Conservation (phyloP, 495 filamentous ascomycete species). For the Podospora pseudopauciseta region DNA sequence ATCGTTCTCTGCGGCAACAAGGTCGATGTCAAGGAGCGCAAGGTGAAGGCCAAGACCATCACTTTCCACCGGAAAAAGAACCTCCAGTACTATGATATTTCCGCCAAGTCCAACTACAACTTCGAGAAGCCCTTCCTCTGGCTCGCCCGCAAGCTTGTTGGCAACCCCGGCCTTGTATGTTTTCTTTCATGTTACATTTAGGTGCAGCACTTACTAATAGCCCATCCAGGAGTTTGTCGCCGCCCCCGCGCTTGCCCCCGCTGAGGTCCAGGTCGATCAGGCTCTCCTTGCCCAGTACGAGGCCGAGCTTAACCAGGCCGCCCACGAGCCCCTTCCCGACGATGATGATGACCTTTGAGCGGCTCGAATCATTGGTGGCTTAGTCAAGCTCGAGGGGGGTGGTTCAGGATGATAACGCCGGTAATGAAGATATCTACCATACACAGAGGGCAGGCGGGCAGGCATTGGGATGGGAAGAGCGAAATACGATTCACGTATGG, state of each 20-base stretch:
- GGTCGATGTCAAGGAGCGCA: slow-evolving; percentile 99
- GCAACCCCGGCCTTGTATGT: slow-evolving; percentile 83
- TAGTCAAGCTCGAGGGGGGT: slow-evolving; percentile 13
- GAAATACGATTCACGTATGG: slow-evolving; percentile 9
- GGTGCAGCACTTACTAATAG: slow-evolving; percentile 7
- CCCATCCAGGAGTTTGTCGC: slow-evolving; percentile 86
- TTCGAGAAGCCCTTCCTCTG: slow-evolving; percentile 99
- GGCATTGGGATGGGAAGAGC: slow-evolving; percentile 23
- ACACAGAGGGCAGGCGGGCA: slow-evolving; percentile 24
- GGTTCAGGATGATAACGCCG: slow-evolving; percentile 30
- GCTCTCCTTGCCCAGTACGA: slow-evolving; percentile 75
- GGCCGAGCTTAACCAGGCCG: slow-evolving; percentile 82
- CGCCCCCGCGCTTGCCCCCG: slow-evolving; percentile 87
- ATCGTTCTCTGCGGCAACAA: slow-evolving; percentile 99
- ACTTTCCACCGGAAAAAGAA: slow-evolving; percentile 99
- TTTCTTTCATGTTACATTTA: background rate
- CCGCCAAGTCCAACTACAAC: slow-evolving; percentile 99
- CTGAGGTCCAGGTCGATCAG: slow-evolving; percentile 83
- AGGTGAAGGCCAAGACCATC: slow-evolving; percentile 99
- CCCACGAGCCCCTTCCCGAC: slow-evolving; percentile 81
- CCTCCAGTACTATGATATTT: slow-evolving; percentile 99
- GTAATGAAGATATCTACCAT: slow-evolving; percentile 31
- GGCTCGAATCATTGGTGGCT: slow-evolving; percentile 11
- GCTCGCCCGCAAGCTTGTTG: slow-evolving; percentile 97
- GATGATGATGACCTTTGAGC: slow-evolving; percentile 70